Conservation (phyloP, 495 filamentous ascomycete genomes). For the Neurospora sublineolata region DNA sequence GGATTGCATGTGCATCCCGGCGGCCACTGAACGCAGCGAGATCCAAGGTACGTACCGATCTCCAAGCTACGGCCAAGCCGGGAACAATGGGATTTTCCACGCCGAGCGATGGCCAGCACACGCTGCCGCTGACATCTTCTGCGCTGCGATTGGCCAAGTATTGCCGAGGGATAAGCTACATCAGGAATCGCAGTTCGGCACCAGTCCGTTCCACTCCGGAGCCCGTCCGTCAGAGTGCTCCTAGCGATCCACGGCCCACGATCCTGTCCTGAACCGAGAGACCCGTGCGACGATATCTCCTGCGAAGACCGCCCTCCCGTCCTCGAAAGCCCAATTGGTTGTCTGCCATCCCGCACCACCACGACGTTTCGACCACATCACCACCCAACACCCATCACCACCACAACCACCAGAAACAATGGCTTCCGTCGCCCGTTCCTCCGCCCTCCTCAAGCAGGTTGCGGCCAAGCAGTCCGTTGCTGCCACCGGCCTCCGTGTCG, state of each 20-base stretch:
- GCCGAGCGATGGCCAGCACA: neutral
- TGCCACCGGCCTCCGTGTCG: constrained; percentile 29
- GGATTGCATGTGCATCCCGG: neutral
- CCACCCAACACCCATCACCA: neutral
- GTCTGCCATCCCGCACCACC: neutral
- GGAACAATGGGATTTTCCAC: neutral
- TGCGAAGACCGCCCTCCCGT: neutral
- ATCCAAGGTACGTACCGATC: neutral
- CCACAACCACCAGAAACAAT: constrained; percentile 20
- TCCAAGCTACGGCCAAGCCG: neutral
- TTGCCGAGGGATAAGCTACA: neutral
- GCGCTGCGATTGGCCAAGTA: neutral
- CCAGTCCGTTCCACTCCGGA: neutral
- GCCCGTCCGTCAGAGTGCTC: neutral
- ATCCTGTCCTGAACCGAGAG: neutral
- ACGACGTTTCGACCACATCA: neutral
- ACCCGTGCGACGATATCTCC: neutral
- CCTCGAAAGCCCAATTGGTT: neutral
- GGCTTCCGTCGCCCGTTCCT: constrained; percentile 45
- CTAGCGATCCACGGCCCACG: neutral
- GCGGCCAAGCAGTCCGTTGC: constrained; percentile 16
- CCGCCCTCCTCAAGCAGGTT: constrained; percentile 40
- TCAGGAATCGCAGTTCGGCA: neutral
- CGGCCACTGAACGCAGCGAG: neutral
- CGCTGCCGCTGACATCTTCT: neutral